Conservation (phyloP, 306 rosid species). For the Vachellia collinsii region DNA sequence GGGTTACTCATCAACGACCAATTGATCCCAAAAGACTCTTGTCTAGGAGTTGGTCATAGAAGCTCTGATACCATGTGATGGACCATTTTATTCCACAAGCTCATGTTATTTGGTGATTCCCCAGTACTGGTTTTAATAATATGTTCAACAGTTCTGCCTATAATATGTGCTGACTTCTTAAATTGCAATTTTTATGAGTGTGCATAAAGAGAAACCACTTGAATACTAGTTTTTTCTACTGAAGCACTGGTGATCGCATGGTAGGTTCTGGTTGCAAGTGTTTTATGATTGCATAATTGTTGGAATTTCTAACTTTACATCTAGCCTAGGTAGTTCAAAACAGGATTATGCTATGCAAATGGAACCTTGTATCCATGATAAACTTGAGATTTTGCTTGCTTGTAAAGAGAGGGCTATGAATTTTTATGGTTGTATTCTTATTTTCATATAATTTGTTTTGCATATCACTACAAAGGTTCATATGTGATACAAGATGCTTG, state of each 20-base stretch:
- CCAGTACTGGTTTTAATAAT: background rate
- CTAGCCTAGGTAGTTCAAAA: background rate
- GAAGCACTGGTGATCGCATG: constrained; percentile 16
- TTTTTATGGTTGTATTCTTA: background rate
- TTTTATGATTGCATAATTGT: constrained; percentile 17
- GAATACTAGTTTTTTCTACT: constrained; percentile 29
- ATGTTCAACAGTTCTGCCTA: background rate
- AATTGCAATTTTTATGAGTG: constrained; percentile 7
- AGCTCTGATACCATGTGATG: background rate
- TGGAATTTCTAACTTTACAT: constrained; percentile 15
- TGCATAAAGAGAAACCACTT: background rate
- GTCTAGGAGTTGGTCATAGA: background rate
- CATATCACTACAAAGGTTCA: background rate
- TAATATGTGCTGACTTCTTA: constrained; percentile 26
- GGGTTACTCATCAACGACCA: background rate
- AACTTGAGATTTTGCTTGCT: constrained; percentile 13
- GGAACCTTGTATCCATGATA: constrained; percentile 18
- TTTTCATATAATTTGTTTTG: background rate
- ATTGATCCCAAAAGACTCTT: background rate
- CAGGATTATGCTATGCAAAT: constrained; percentile 17
- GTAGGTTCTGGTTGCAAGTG: constrained; percentile 33
- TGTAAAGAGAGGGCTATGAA: background rate
- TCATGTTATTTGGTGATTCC: background rate
- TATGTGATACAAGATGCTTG: background rate
- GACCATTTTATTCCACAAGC: background rate